Evolutionary conservation across 108 stramenopile genomes (phyloP).

Genomic region (Tribonema minus): DNA sequence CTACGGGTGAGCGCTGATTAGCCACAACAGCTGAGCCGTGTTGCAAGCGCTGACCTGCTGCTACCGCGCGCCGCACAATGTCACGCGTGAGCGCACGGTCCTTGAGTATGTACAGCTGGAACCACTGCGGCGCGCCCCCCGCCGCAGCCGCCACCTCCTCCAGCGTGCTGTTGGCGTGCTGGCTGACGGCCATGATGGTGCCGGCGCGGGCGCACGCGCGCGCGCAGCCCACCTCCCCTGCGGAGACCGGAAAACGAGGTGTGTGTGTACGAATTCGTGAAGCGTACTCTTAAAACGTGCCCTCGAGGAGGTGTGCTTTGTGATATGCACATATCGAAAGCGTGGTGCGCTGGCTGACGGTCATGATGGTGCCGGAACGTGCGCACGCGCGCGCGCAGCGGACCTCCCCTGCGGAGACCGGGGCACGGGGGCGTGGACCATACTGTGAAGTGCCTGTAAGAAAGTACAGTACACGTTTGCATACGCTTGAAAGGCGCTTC

Average conservation of each 20-base stretch:
- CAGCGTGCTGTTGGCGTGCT: slow-evolving; percentile 33
- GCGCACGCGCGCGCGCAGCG: too few species aligned
- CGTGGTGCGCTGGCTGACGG: slow-evolving; percentile 40
- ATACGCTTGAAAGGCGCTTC: too few species aligned
- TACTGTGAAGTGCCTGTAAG: too few species aligned
- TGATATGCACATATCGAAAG: too few species aligned
- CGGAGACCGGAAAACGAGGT: too few species aligned
- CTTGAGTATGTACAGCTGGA: slow-evolving; percentile 42
- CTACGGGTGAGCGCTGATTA: neutral
- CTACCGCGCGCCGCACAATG: slow-evolving; percentile 17
- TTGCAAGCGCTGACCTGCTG: neutral
- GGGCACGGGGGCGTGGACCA: too few species aligned
- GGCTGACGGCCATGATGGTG: slow-evolving; percentile 28
- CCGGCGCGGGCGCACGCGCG: neutral
- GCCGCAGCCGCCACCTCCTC: slow-evolving; percentile 37
- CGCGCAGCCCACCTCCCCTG: neutral
- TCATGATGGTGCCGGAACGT: slow-evolving; percentile 19
- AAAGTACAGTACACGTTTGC: too few species aligned
- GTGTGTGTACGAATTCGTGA: too few species aligned
- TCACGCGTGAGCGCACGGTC: slow-evolving; percentile 27
- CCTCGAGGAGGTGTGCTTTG: too few species aligned
- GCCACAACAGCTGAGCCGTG: neutral
- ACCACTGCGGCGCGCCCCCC: slow-evolving; percentile 17
- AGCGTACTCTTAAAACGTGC: too few species aligned
- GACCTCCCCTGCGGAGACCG: too few species aligned